phyloP scores from a whole-genome alignment of 2,329 filamentous ascomycete genomes.

The Trichoderma hamatum region DNA sequence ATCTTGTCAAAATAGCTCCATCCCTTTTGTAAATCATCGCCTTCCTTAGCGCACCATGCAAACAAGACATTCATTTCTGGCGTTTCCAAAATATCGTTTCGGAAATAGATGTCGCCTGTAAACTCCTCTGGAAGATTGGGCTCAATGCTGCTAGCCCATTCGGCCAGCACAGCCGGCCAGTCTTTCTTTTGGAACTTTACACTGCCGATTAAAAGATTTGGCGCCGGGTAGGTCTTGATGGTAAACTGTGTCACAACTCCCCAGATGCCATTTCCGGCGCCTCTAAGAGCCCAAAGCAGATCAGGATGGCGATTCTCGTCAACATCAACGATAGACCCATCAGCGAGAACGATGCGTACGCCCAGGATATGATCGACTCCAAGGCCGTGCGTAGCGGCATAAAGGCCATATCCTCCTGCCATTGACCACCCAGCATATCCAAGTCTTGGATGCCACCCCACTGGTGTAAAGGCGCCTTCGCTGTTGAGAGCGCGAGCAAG shows the following conservation, averaged over 20 bases:
- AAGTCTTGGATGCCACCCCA: slow-evolving; percentile 10
- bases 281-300: slow-evolving; percentile 37
- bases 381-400: slow-evolving; percentile 8
- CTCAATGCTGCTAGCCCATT: not conserved
- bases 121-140: slow-evolving; percentile 1
- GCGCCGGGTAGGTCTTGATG: slow-evolving; percentile 33
- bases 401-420: slow-evolving; percentile 13
- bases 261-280: slow-evolving; percentile 34
- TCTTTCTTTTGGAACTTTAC: slow-evolving; percentile 5
- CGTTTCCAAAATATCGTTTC: not conserved
- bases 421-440: slow-evolving; percentile 14
- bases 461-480: not conserved
- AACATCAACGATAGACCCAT: not conserved
- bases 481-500: not conserved
- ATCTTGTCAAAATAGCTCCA: not conserved
- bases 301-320: slow-evolving; percentile 26
- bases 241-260: slow-evolving; percentile 36
- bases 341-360: not conserved
- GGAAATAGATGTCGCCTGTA: slow-evolving; percentile 11
- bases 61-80: slow-evolving; percentile 2
- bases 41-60: slow-evolving; percentile 9
- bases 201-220: not conserved
- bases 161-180: not conserved
- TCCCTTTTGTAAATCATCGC: not conserved
- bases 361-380: slow-evolving; percentile 8